These are phyloP conservation scores for Akanthomyces lecanii DNA, from an alignment of 2,329 filamentous ascomycete species.

Conservation along the genomic window DNA sequence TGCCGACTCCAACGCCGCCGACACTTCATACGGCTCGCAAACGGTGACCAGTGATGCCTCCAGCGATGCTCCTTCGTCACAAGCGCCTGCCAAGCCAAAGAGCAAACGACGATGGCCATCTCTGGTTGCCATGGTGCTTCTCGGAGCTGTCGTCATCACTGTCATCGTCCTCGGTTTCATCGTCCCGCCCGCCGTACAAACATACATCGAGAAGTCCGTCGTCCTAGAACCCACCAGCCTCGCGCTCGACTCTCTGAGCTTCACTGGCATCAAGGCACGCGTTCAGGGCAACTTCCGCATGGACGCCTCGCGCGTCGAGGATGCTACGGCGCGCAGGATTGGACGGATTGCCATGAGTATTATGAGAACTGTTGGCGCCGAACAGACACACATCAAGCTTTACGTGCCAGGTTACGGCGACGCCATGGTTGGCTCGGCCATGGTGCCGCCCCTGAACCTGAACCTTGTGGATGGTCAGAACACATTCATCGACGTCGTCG, in stretches of 20 bases:
- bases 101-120: slow-evolving; percentile 63
- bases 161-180: slow-evolving; percentile 80
- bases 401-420: slow-evolving; percentile 80
- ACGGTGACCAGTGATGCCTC: not conserved
- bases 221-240: slow-evolving; percentile 79
- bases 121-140: slow-evolving; percentile 63
- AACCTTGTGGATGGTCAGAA: slow-evolving; percentile 72
- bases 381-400: slow-evolving; percentile 67
- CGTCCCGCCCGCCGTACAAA: slow-evolving; percentile 71
- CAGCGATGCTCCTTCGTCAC: slow-evolving; percentile 5
- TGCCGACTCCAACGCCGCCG: not conserved
- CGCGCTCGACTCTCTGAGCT: slow-evolving; percentile 79
- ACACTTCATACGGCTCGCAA: slow-evolving; percentile 12
- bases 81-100: not conserved
- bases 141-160: slow-evolving; percentile 58
- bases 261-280: slow-evolving; percentile 70
- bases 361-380: slow-evolving; percentile 69
- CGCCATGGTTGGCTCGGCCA: slow-evolving; percentile 70
- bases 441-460: slow-evolving; percentile 69
- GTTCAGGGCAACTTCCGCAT: slow-evolving; percentile 79
- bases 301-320: slow-evolving; percentile 70
- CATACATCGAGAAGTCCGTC: slow-evolving; percentile 80
- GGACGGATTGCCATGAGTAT: slow-evolving; percentile 78
- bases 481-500: slow-evolving; percentile 74
- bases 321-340: slow-evolving; percentile 66